Evolutionary conservation across 2,329 filamentous ascomycete genomes (phyloP).

Genomic region (Colletotrichum sp.): DNA sequence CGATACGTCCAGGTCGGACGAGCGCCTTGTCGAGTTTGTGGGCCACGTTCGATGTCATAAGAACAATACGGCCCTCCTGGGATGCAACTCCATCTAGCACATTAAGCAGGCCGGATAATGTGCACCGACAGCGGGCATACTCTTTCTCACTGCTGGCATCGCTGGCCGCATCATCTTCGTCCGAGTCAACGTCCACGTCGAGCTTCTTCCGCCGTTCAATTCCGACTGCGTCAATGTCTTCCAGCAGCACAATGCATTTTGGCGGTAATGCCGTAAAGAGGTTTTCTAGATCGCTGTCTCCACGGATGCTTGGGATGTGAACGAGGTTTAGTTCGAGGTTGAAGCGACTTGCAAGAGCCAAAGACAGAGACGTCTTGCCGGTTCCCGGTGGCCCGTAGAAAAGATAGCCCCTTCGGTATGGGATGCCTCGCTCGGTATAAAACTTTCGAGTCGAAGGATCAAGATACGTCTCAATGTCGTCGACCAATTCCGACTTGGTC

Average conservation of each 20-base stretch:
- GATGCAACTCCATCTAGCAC: slow-evolving; percentile 72
- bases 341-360: slow-evolving; percentile 72
- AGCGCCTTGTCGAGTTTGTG: slow-evolving; percentile 67
- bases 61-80: slow-evolving; percentile 69
- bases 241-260: slow-evolving; percentile 27
- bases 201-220: slow-evolving; percentile 23
- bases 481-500: slow-evolving; percentile 67
- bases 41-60: slow-evolving; percentile 74
- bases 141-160: not conserved
- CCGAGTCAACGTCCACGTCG: slow-evolving; percentile 20
- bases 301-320: slow-evolving; percentile 59
- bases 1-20: slow-evolving; percentile 71
- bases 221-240: slow-evolving; percentile 31
- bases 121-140: slow-evolving; percentile 24
- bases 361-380: slow-evolving; percentile 78
- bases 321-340: slow-evolving; percentile 78
- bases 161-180: slow-evolving; percentile 28
- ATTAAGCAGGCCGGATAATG: slow-evolving; percentile 70
- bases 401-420: slow-evolving; percentile 76
- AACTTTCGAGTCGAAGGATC: slow-evolving; percentile 60
- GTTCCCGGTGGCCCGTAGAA: slow-evolving; percentile 77
- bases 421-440: slow-evolving; percentile 76
- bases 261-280: slow-evolving; percentile 32
- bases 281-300: slow-evolving; percentile 32
- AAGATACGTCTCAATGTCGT: slow-evolving; percentile 73